Evolutionary conservation across 2,329 filamentous ascomycete genomes (phyloP).

Genomic region (Apiospora sp.): DNA sequence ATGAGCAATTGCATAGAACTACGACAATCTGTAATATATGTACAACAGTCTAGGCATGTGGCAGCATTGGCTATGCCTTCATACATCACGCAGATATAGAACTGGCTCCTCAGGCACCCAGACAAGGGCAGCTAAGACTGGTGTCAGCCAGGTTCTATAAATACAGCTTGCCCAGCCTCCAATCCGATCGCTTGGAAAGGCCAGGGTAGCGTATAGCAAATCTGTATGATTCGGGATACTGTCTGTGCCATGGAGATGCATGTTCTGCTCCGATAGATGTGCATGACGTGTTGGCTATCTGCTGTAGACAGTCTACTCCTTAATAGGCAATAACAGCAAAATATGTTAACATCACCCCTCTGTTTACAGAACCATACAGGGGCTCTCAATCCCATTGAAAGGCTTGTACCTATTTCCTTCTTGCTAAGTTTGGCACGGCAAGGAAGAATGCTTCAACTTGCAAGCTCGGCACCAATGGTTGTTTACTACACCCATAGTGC

Average conservation of each 20-base stretch:
- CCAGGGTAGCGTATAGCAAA: not conserved
- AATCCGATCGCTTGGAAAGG: not conserved
- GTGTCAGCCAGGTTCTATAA: not conserved
- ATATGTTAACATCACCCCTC: not conserved
- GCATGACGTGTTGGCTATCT: not conserved
- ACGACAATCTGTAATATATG: conserved; percentile 29
- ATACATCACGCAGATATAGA: not conserved
- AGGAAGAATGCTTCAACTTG: not conserved
- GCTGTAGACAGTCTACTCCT: not conserved
- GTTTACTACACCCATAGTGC: not conserved
- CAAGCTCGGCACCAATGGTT: not conserved
- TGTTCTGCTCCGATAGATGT: not conserved
- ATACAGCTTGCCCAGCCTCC: not conserved
- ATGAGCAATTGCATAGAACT: conserved; percentile 17
- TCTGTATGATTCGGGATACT: not conserved
- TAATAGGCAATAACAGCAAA: not conserved
- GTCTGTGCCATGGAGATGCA: not conserved
- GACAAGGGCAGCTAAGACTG: not conserved
- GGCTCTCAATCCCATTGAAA: not conserved
- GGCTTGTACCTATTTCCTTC: not conserved
- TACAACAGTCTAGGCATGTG: conserved; percentile 32
- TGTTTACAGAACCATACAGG: not conserved
- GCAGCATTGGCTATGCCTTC: not conserved
- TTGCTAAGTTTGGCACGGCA: not conserved
- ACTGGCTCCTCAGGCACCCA: not conserved